Conservation (phyloP, 2,329 filamentous ascomycete species). For the Colletotrichum navitas region DNA sequence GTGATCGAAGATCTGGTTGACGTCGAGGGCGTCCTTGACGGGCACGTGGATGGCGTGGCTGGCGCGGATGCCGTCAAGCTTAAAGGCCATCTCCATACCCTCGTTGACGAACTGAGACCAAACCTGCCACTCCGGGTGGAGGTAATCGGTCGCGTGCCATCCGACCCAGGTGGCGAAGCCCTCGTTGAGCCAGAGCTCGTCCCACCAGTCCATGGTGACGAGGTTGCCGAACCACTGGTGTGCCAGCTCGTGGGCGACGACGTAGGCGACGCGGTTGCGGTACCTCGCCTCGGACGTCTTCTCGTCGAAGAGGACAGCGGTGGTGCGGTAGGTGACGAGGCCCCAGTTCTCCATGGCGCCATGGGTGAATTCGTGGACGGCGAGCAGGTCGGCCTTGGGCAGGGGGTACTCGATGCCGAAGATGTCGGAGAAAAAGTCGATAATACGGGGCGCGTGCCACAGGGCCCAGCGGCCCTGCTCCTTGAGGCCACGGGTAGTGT, state of each 20-base stretch:
- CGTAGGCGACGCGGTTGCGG: conserved; percentile 94
- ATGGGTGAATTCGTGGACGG: conserved; percentile 90
- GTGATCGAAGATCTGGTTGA: conserved; percentile 97
- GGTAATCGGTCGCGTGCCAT: conserved; percentile 90
- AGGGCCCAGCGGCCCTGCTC: conserved; percentile 91
- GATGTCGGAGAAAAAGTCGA: conserved; percentile 96
- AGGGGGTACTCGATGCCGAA: conserved; percentile 94
- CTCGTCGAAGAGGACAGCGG: conserved; percentile 95
- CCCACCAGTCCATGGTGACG: conserved; percentile 98
- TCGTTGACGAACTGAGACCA: conserved; percentile 99
- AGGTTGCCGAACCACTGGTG: conserved; percentile 98
- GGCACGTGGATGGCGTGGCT: conserved; percentile 97
- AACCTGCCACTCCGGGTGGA: conserved; percentile 97
- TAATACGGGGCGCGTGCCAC: conserved; percentile 90
- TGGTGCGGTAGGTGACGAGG: conserved; percentile 94
- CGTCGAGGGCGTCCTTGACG: conserved; percentile 88
- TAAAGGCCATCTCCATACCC: conserved; percentile 91
- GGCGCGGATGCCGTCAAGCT: conserved; percentile 88
- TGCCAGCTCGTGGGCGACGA: conserved; percentile 97
- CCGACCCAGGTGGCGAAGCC: conserved; percentile 99
- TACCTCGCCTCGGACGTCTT: conserved; percentile 90
- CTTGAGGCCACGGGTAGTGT: conserved; percentile 94
- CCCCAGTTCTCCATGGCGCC: conserved; percentile 98
- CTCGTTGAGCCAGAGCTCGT: conserved; percentile 93
- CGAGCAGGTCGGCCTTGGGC: conserved; percentile 90